Conservation (phyloP, 139 green algal species). For the Micractinium conductrix region DNA sequence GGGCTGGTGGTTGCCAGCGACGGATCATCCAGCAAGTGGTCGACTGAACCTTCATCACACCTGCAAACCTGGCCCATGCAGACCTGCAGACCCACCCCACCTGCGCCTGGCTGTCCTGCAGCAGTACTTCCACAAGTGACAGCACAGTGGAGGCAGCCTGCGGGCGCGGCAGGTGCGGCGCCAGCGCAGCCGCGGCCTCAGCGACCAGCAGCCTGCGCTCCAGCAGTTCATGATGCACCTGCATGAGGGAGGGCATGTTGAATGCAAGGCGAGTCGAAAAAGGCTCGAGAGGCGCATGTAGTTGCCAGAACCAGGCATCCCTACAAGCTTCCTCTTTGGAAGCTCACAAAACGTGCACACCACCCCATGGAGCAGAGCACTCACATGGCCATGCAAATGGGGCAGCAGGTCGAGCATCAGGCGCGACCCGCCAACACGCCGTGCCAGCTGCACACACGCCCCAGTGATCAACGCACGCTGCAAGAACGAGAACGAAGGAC, state of each 20-base stretch:
- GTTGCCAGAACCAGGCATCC: neutral
- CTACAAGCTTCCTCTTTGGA: neutral
- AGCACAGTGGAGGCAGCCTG: neutral
- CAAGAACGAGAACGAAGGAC: too few species aligned
- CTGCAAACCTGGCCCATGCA: too few species aligned
- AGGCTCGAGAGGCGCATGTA: neutral
- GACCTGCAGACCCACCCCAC: too few species aligned
- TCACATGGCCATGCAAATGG: neutral
- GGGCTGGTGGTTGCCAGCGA: too few species aligned
- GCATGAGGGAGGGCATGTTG: neutral
- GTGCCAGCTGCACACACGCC: neutral
- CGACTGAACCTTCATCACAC: too few species aligned
- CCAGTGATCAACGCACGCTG: neutral
- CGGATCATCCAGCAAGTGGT: too few species aligned
- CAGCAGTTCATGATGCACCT: neutral
- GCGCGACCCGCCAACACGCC: neutral
- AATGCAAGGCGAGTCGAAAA: neutral
- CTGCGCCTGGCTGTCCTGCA: neutral
- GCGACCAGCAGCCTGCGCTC: conserved; percentile 3
- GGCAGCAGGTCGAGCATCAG: neutral
- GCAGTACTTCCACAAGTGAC: neutral
- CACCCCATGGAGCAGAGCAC: neutral
- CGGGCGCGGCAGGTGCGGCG: neutral
- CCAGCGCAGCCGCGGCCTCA: neutral
- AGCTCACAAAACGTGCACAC: too few species aligned